Base-by-base conservation (phyloP, 306 rosid species). In the Vicia villosa region DNA sequence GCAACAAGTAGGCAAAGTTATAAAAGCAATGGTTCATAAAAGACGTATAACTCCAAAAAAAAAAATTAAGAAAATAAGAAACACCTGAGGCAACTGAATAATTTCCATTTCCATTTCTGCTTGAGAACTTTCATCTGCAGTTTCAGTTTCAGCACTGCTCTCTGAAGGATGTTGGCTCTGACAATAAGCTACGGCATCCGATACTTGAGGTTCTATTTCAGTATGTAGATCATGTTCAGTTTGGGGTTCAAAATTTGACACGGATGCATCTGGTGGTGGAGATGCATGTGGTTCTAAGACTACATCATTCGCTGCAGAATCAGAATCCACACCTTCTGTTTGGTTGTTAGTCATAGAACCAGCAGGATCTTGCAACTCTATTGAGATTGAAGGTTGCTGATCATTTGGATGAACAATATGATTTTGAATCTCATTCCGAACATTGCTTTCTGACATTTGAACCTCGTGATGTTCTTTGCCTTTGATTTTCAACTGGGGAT, bases 1-100 rank as follows among this genome's bases (percentile, higher is more conserved):
- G 70, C 57, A 38, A 66, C 45, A 74, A 7, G 36, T 34, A 36
- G 10, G 5, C 14, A 65, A 10, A 32, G 20, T 21, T 46, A 77
- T 61, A 61, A 24, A 24, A 32, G 16, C 30, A 73, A 15, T 10
- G 45, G 26, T 40, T 49, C 63, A 65, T 1, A 59, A 50, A 59
- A 72, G 36, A 3, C 8, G 9, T 49, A 49, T 49, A 6, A 8
- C 22, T 49, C 20, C 26, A 49, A 14, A 6, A 14, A 5, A 41
- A 42, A 45, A 43, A 14, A 43, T 42, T 8, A 68, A 26, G 43
- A 17, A 63, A 55, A 63, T 30, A 21, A 63, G 21, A 52, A 42
- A 52, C 7, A 77, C 81, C 77, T 64, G 38, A 64, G 68, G 32
- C 32, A 43, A 11, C 15, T 28, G 52, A 34, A 68, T 17, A 46